phyloP scores from a whole-genome alignment of 2,329 filamentous ascomycete species.

The Fusarium mundagurra region DNA sequence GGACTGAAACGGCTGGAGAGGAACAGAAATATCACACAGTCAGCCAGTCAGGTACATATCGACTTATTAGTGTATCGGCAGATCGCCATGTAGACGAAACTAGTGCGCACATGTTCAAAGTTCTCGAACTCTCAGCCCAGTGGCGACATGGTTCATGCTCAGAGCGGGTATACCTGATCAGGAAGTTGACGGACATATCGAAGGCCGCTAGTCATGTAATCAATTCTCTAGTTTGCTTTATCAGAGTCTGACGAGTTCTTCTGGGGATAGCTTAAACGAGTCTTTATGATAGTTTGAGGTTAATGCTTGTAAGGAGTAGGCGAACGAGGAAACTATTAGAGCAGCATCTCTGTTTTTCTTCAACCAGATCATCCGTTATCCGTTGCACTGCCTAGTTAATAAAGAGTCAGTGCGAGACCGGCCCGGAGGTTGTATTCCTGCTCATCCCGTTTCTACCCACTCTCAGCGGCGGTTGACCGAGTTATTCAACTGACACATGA shows the following conservation, averaged over 20 bases:
- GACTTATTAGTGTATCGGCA: constrained; percentile 19
- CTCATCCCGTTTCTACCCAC: constrained; percentile 4
- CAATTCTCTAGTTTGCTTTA: constrained; percentile 13
- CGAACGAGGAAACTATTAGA: constrained; percentile 8
- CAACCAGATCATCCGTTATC: background rate
- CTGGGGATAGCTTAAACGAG: constrained; percentile 19
- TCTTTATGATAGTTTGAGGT: background rate
- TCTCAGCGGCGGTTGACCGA: background rate
- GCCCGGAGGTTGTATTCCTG: constrained; percentile 3
- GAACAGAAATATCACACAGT: constrained; percentile 13
- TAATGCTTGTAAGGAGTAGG: constrained; percentile 15
- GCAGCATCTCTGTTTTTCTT: background rate
- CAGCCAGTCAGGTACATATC: background rate
- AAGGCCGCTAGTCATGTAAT: constrained; percentile 28
- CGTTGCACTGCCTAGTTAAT: background rate
- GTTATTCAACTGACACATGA: background rate
- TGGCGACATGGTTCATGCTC: constrained; percentile 26
- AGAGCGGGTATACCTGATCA: constrained; percentile 26
- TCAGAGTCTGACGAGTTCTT: constrained; percentile 13
- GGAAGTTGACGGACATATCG: constrained; percentile 26
- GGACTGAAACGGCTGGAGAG: background rate
- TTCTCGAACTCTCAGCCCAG: constrained; percentile 20
- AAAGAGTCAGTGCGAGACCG: constrained; percentile 10
- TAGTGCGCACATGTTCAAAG: constrained; percentile 11
- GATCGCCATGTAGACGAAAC: constrained; percentile 24